Evolutionary conservation across 768 basidiomycete genomes (phyloP).

Genomic region (Kwoniella dendrophila): DNA sequence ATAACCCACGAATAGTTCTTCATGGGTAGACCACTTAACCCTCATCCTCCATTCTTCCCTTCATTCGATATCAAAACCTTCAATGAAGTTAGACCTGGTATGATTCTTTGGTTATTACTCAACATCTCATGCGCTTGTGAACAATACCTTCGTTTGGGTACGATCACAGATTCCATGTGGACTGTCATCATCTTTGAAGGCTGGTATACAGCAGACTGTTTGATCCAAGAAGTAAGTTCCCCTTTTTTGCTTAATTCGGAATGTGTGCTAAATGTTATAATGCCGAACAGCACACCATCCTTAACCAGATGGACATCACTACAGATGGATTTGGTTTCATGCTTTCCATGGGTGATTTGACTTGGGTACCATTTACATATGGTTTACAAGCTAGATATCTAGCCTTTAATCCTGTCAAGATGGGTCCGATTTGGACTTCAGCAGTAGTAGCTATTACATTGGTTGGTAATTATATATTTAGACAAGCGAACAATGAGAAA

Average conservation of each 20-base stretch:
- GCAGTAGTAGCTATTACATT: slow-evolving; percentile 68
- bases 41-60: slow-evolving; percentile 56
- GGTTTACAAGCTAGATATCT: slow-evolving; percentile 91
- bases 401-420: slow-evolving; percentile 80
- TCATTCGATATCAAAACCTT: slow-evolving; percentile 74
- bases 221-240: slow-evolving; percentile 80
- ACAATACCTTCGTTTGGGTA: slow-evolving; percentile 81
- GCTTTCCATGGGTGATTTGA: slow-evolving; percentile 87
- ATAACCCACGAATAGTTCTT: slow-evolving; percentile 38
- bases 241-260: background rate
- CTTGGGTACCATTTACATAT: slow-evolving; percentile 94
- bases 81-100: slow-evolving; percentile 84
- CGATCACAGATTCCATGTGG: slow-evolving; percentile 84
- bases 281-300: slow-evolving; percentile 69
- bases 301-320: slow-evolving; percentile 97
- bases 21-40: slow-evolving; percentile 71
- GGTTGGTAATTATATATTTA: slow-evolving; percentile 87
- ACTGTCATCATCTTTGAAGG: slow-evolving; percentile 81
- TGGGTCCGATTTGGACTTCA: slow-evolving; percentile 65
- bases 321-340: slow-evolving; percentile 99
- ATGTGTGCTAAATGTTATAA: background rate
- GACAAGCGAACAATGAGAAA: slow-evolving; percentile 86
- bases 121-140: slow-evolving; percentile 89
- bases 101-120: slow-evolving; percentile 88
- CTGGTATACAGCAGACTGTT: slow-evolving; percentile 80